These are phyloP conservation scores for Neurospora tetraspora DNA, from an alignment of 495 filamentous ascomycete genomes.

Conservation along the genomic window DNA sequence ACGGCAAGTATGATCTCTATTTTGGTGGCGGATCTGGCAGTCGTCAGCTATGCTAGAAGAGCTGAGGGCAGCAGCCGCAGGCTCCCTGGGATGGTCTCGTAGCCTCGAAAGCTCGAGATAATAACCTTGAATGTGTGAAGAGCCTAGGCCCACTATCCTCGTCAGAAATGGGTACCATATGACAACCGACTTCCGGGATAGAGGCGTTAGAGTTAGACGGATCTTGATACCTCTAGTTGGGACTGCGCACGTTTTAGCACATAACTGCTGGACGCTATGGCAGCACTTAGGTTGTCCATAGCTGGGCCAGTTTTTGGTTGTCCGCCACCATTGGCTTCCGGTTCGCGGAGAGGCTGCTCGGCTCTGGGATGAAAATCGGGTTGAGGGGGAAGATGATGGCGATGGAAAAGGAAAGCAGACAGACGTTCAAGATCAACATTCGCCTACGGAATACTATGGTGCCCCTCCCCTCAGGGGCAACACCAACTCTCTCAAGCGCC, in stretches of 20 bases:
- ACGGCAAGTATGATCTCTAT: neutral
- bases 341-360: neutral
- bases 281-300: neutral
- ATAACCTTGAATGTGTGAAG: neutral
- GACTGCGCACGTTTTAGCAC: neutral
- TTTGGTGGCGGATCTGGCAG: neutral
- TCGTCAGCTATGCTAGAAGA: neutral
- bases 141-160: neutral
- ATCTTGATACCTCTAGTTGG: neutral
- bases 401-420: neutral
- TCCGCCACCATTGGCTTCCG: neutral
- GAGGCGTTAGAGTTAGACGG: neutral
- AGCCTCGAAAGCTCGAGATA: neutral
- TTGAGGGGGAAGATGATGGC: neutral
- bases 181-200: neutral
- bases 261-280: neutral
- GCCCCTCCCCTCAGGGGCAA: neutral
- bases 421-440: neutral
- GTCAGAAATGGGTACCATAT: neutral
- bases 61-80: neutral
- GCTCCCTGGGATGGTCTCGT: neutral
- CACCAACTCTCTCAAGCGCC: neutral
- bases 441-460: neutral
- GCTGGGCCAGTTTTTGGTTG: neutral
- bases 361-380: neutral